Conservation (phyloP, 441 rosid species). For the Sinapis alba region DNA sequence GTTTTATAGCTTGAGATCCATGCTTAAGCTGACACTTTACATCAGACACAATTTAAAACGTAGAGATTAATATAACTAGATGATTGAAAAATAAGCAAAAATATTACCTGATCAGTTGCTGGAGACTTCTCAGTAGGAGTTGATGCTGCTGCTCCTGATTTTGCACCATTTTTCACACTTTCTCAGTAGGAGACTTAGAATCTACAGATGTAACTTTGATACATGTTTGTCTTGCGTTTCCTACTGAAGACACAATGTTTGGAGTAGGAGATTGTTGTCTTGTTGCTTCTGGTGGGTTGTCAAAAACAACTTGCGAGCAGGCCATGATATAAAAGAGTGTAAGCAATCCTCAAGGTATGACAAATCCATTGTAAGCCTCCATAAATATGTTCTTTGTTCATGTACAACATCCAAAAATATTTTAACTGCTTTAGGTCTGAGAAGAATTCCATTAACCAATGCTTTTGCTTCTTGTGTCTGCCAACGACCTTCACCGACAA, state of each 20-base stretch:
- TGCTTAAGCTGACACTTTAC: no score
- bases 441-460: no score
- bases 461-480: constrained; percentile 25
- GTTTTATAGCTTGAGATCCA: no score
- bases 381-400: no score
- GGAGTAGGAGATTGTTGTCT: not conserved
- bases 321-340: not conserved
- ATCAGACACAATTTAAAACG: no score
- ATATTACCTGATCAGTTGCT: not conserved
- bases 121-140: not conserved
- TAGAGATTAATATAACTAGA: no score
- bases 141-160: not conserved
- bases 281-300: not conserved
- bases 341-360: not conserved
- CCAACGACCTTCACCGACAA: no score
- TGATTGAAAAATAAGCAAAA: no score
- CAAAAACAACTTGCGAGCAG: not conserved
- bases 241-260: not conserved
- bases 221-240: no score
- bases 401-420: not conserved
- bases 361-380: not conserved
- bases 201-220: not conserved
- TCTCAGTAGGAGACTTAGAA: not conserved
- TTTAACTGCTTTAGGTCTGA: not conserved
- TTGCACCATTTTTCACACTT: not conserved